A percentile compares a stretch with the other conserved stretches of the same genome.
Evolutionary conservation across 116 monocot genomes (phyloP).

Genomic region (Thalassia testudinum): DNA sequence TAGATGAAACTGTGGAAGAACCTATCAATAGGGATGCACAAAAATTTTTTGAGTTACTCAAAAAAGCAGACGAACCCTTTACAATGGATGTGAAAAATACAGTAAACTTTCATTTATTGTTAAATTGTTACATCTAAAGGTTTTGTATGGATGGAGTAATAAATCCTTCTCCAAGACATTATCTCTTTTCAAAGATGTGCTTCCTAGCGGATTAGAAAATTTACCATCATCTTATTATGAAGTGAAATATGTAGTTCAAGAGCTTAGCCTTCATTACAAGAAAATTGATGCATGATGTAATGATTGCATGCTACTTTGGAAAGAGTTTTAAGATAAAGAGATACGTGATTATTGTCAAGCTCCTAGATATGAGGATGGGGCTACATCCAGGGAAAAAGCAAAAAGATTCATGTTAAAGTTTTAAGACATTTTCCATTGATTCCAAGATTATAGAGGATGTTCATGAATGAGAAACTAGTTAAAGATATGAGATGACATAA

Average conservation of each 20-base stretch:
- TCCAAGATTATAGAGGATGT: background rate
- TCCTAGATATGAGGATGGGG: background rate
- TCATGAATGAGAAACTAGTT: background rate
- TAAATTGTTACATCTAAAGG: background rate
- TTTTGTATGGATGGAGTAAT: no score
- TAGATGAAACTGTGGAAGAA: no score
- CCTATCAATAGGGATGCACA: no score
- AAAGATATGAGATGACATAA: background rate
- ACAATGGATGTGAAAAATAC: background rate
- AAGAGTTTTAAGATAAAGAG: no score
- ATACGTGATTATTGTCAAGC: background rate
- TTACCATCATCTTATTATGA: background rate
- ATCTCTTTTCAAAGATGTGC: background rate
- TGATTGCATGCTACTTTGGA: background rate
- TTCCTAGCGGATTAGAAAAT: background rate
- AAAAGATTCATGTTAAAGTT: background rate
- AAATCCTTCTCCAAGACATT: no score
- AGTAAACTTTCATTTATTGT: background rate
- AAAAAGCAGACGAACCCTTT: background rate
- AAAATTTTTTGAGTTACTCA: no score
- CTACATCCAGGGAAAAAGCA: background rate
- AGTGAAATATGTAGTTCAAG: background rate
- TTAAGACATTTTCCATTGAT: background rate
- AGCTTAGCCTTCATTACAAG: background rate
- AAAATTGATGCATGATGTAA: constrained; percentile 1